A percentile compares a stretch with the other conserved stretches of the same genome.
Evolutionary conservation across 805 yeast genomes (phyloP).

Genomic region (Phaffomyces antillensis): DNA sequence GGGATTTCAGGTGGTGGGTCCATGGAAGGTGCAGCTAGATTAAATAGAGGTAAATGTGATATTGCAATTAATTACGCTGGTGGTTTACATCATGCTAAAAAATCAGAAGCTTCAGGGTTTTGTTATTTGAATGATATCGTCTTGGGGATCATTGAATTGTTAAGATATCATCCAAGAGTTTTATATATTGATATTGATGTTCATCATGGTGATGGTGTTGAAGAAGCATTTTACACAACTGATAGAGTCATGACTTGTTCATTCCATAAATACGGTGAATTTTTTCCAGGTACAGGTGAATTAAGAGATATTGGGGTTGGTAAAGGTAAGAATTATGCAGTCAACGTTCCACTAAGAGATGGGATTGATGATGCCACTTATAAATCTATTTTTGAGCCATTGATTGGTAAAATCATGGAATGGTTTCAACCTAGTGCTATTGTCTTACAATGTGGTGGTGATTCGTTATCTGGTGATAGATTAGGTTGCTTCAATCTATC

Average conservation of each 20-base stretch:
- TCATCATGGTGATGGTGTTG: constrained; percentile 98
- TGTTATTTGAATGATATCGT: constrained; percentile 95
- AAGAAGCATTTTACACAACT: constrained; percentile 91
- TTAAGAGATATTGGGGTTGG: constrained; percentile 86
- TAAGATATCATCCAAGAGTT: constrained; percentile 87
- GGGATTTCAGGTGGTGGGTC: constrained; percentile 90
- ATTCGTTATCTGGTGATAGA: constrained; percentile 87
- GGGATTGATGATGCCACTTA: constrained; percentile 94
- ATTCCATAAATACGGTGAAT: constrained; percentile 92
- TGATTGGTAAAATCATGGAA: constrained; percentile 69
- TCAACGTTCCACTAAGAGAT: constrained; percentile 89
- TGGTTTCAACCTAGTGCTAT: constrained; percentile 70
- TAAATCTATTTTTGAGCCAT: constrained; percentile 84
- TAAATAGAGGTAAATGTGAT: constrained; percentile 81
- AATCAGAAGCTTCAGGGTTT: constrained; percentile 89
- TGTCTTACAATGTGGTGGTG: constrained; percentile 97
- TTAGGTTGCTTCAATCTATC: constrained; percentile 90
- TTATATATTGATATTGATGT: constrained; percentile 90
- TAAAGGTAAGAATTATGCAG: constrained; percentile 78
- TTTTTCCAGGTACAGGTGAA: constrained; percentile 96
- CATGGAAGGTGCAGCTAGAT: constrained; percentile 82
- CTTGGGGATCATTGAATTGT: constrained; percentile 72
- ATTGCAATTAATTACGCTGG: constrained; percentile 96
- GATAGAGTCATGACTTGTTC: constrained; percentile 96
- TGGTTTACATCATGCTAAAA: constrained; percentile 94